phyloP scores from a whole-genome alignment of 2,329 filamentous ascomycete genomes.

The Xylaria digitata region DNA sequence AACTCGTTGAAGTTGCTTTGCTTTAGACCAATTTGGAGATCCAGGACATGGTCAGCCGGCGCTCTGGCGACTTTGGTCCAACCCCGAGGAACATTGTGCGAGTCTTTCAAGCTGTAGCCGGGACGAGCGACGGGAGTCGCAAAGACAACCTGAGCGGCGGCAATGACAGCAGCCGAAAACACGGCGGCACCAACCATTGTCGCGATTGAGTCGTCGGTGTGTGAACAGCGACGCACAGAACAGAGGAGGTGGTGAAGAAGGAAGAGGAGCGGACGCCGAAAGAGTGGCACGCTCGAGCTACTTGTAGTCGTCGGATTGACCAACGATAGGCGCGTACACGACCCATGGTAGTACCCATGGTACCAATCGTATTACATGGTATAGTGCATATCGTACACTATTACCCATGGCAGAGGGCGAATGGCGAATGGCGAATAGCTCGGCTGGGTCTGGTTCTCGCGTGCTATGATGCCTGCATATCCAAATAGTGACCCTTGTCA shows the following conservation, averaged over 20 bases:
- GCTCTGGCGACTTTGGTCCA: constrained; percentile 63
- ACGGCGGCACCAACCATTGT: constrained; percentile 45
- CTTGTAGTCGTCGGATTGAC: constrained; percentile 26
- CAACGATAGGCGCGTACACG: background rate
- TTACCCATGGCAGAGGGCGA: no score
- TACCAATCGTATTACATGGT: no score
- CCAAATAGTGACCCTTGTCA: constrained; percentile 10
- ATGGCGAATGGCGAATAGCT: no score
- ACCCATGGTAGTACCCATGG: background rate
- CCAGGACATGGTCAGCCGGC: constrained; percentile 60
- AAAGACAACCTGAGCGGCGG: constrained; percentile 43
- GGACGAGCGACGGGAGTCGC: constrained; percentile 45
- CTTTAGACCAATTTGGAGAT: constrained; percentile 69
- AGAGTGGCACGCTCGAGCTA: constrained; percentile 15
- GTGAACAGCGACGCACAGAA: constrained; percentile 21
- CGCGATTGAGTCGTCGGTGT: constrained; percentile 27
- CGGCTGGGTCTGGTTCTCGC: constrained; percentile 12
- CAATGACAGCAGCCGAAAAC: constrained; percentile 43
- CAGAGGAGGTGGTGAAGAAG: background rate
- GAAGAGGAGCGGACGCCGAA: background rate
- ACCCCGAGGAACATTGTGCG: constrained; percentile 61
- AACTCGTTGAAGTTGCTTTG: constrained; percentile 66
- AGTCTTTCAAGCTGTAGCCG: constrained; percentile 62
- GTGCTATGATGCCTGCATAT: constrained; percentile 23
- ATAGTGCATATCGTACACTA: no score